These are phyloP conservation scores for Haplographium delicatum DNA, from an alignment of 495 filamentous ascomycete species.

Conservation along the genomic window DNA sequence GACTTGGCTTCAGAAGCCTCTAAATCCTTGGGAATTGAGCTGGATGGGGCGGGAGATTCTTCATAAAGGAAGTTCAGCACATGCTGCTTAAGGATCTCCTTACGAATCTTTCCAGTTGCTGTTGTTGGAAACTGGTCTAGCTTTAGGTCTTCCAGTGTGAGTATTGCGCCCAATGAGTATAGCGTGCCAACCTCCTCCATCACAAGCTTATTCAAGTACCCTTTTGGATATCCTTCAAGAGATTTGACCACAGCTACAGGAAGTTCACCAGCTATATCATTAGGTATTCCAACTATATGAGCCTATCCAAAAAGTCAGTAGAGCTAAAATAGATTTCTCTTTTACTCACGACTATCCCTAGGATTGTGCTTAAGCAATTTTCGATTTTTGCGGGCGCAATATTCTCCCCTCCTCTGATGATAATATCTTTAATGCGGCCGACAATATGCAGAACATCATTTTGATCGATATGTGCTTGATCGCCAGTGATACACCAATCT, in stretches of 20 bases:
- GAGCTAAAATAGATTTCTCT: conserved; percentile 12
- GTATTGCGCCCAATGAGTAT: background rate
- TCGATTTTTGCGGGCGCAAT: conserved; percentile 39
- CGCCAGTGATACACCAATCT: conserved; percentile 39
- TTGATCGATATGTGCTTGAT: conserved; percentile 37
- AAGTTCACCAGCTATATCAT: conserved; percentile 36
- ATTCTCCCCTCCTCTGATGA: conserved; percentile 47
- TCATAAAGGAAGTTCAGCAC: background rate
- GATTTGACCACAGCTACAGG: conserved; percentile 30
- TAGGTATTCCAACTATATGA: conserved; percentile 34
- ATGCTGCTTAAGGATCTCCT: background rate
- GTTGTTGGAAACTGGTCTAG: background rate
- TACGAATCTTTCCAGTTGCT: background rate
- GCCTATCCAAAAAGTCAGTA: conserved; percentile 26
- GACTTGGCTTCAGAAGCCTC: background rate
- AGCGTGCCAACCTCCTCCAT: background rate
- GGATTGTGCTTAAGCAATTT: background rate
- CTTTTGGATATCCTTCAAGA: background rate
- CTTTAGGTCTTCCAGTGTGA: background rate
- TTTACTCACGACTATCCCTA: background rate
- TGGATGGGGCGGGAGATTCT: background rate
- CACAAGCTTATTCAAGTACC: background rate
- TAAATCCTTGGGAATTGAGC: background rate
- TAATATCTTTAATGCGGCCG: conserved; percentile 45
- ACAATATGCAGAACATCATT: conserved; percentile 33